Evolutionary conservation across 495 filamentous ascomycete genomes (phyloP), one percentile per base, ranked within the genome.

Genomic region (Penicillium diatomitis): DNA sequence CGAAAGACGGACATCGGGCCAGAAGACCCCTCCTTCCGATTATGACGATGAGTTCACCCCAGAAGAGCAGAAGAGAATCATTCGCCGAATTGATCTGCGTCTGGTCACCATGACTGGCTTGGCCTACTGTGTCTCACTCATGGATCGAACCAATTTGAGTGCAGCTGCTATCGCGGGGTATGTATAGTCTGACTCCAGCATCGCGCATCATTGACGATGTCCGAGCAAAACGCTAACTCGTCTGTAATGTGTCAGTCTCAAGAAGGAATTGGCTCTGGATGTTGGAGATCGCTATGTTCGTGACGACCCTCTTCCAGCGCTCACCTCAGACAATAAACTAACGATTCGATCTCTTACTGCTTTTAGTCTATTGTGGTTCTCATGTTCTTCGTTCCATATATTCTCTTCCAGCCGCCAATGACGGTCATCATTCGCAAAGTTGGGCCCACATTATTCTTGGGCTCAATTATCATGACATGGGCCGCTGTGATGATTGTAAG

Each of bases 81-180:
- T 85, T 41, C 70, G 72, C 20, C 73, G 77, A 4, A 64, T 87
- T 57, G 84, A 88, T 56, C 54, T 71, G 33, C 77, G 84, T 0
- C 67, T 88, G 7, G 80, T 87, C 32, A 62, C 76, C 0, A 85
- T 80, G 32, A 69, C 80, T 3, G 84, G 84, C 4, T 61, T 79
- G 52, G 72, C 85, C 57, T 86, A 87, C 61, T 82, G 78, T 54
- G 70, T 84, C 50, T 77, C 70, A 31, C 58, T 87, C 45, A 82
- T 87, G 77, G 84, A 87, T 60, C 67, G 84, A 3, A 85, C 81
- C 5, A 88, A 88, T 60, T 54, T 87, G 53, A 72, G 75, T 44
- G 72, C 72, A 35, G 84, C 84, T 39, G 71, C 72, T 31, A 75
- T 88, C 50, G 82, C 81, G 31, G 83, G 77, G 70, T 70, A 60